Conservation (phyloP, 345 rosid genomes). For the Moringa oleifera region DNA sequence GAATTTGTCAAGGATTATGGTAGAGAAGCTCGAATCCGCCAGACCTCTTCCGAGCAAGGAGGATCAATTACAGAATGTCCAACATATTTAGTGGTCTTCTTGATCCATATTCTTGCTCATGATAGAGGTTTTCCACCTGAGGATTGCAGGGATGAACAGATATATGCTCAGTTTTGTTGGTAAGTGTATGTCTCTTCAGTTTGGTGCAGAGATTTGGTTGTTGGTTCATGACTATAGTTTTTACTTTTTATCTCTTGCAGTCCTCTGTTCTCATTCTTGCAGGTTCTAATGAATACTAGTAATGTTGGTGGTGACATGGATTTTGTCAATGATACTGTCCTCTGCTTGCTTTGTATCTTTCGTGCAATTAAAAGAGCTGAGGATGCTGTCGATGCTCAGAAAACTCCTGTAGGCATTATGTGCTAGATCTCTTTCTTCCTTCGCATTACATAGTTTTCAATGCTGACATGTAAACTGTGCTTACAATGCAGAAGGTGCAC, state of each 20-base stretch:
- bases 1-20: constrained; percentile 58
- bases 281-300: constrained; percentile 39
- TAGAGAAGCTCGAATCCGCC: constrained; percentile 43
- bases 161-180: constrained; percentile 63
- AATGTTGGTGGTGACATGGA: constrained; percentile 35
- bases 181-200: constrained; percentile 20
- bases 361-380: constrained; percentile 81
- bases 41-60: constrained; percentile 35
- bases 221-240: constrained; percentile 9
- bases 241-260: constrained; percentile 43
- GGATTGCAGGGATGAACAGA: constrained; percentile 61
- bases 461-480: background rate
- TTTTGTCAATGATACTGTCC: constrained; percentile 36
- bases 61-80: constrained; percentile 56
- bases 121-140: constrained; percentile 61
- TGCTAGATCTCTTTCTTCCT: background rate
- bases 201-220: constrained; percentile 15
- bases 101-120: constrained; percentile 84
- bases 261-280: constrained; percentile 60
- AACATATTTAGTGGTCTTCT: constrained; percentile 63
- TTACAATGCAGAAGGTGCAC: constrained; percentile 63
- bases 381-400: constrained; percentile 65
- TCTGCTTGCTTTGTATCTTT: constrained; percentile 48
- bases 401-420: constrained; percentile 56
- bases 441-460: constrained; percentile 7